These are phyloP conservation scores for Psidium friedrichsthalianum DNA, from an alignment of 345 rosid genomes.

Conservation along the genomic window DNA sequence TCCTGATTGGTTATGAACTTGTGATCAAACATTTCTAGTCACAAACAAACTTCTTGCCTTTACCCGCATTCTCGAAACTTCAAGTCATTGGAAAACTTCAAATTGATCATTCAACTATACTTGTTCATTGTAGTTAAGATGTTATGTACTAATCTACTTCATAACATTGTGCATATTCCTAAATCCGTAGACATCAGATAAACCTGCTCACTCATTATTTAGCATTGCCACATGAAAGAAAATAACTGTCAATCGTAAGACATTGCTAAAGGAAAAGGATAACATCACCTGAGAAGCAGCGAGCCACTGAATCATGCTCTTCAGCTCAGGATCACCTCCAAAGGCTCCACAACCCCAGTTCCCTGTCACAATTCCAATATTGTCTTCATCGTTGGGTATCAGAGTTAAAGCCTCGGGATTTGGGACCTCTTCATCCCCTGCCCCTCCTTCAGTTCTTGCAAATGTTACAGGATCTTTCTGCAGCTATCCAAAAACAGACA, in stretches of 20 bases:
- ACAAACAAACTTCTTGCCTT: background rate
- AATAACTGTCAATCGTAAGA: background rate
- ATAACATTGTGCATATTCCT: background rate
- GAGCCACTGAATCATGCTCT: slow-evolving; percentile 88
- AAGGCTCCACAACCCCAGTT: slow-evolving; percentile 99
- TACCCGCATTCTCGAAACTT: background rate
- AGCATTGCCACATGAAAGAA: background rate
- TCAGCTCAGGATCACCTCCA: slow-evolving; percentile 91
- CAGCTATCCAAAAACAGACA: background rate
- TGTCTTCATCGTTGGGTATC: slow-evolving; percentile 22
- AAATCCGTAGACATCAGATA: background rate
- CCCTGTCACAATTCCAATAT: slow-evolving; percentile 66
- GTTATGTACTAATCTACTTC: background rate
- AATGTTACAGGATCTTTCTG: slow-evolving; percentile 24
- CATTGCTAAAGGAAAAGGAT: background rate
- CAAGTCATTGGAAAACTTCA: background rate
- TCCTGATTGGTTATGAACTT: background rate
- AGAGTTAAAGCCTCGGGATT: slow-evolving; percentile 8
- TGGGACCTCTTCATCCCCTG: slow-evolving; percentile 1
- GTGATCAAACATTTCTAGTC: background rate
- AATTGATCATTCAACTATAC: background rate
- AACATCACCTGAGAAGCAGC: slow-evolving; percentile 83
- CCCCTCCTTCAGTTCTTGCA: slow-evolving; percentile 17
- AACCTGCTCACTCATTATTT: background rate
- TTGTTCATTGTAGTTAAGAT: background rate